Base-by-base conservation (phyloP, 2,329 filamentous ascomycete genomes). In the Canariomyces notabilis region DNA sequence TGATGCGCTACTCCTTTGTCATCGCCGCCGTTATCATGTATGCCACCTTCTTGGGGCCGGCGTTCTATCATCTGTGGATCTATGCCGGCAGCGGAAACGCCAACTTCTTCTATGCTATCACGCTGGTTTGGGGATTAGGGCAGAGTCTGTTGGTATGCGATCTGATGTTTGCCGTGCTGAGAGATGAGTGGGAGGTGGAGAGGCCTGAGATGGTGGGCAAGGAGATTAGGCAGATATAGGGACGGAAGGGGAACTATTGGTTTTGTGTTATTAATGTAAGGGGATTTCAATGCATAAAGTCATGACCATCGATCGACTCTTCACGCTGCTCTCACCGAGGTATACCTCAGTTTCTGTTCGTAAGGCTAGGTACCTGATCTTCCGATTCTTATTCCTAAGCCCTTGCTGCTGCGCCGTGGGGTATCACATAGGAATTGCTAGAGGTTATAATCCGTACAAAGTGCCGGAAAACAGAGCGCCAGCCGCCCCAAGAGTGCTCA, bases 41-140 rank as follows among this genome's bases (percentile, higher is more conserved):
- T 65, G 84, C 89, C 19, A 85, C 84, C 2, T 83, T 95, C 52
- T 76, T 98, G 0, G 93, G 93, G 0, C 93, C 93, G 1, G 89
- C 90, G 0, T 98, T 98, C 64, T 95, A 97, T 64, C 84, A 98
- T 63, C 73, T 98, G 5, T 98, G 93, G 93, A 91, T 98, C 48
- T 98, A 97, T 62, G 93, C 93, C 2, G 93, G 93, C 40, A 95
- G 89, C 46, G 93, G 93, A 21, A 98, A 98, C 60, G 93, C 93
- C 49, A 98, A 98, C 65, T 98, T 98, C 71, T 98, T 98, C 70
- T 98, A 98, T 63, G 93, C 93, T 55, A 97, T 98, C 59, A 98
- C 93, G 0, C 71, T 98, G n/a, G 93, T 98, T 0, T 98, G 93
- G 93, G 95, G 89, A 62, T 66, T 98, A 19, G 93, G 89, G 0